Base-by-base conservation (phyloP, 192 early-diverging fungal genomes). In the Phlyctochytrium bullatum region DNA sequence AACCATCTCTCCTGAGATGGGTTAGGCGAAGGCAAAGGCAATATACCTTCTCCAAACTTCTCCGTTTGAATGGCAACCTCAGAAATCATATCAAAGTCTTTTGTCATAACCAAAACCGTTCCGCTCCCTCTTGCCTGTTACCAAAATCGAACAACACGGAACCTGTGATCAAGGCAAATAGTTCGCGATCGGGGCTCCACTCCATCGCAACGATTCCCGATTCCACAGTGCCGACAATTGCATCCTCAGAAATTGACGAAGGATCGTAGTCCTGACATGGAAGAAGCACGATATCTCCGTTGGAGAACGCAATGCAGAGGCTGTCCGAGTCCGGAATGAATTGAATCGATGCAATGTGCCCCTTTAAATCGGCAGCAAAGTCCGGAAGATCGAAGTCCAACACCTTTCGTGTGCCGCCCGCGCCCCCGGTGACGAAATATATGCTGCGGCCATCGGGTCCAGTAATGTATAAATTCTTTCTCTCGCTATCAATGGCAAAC, bases 181-280 rank as follows among this genome's bases (percentile, higher is more conserved):
- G 62, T 72, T 95, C 94, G 59, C 90, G 86, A 69, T 98, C 95
- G 16, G 94, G 94, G 78, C 90, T 92, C 94, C 91, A 95, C 35
- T 74, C 78, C 77, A 91, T 87, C 58, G 80, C 79, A 27, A 74
- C 65, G 29, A 95, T 88, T 16, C 91, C 90, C 16, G 80, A 78
- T 63, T 93, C 93, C 1, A 94, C 85, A 25, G 78, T 74, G 25
- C 93, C 93, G 2, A 94, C 89, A 36, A 84, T 70, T 59, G 76
- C 81, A 6, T 70, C 34, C 59, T 80, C 79, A 32, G 75, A 72
- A 64, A 20, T 6, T 14, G 56, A 12, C 12, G 12, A 12, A 12
- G 14, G 16, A 29, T 29, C 24, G 29, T 23, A 58, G 16, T 29
- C 25, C 16, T 61, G 28, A 36, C 29, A 31, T 20, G 34, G 59